Percentiles rank a stretch among this genome's conserved stretches.
phyloP scores from a whole-genome alignment of 768 basidiomycete genomes.

The Infundibulicybe gibba region DNA sequence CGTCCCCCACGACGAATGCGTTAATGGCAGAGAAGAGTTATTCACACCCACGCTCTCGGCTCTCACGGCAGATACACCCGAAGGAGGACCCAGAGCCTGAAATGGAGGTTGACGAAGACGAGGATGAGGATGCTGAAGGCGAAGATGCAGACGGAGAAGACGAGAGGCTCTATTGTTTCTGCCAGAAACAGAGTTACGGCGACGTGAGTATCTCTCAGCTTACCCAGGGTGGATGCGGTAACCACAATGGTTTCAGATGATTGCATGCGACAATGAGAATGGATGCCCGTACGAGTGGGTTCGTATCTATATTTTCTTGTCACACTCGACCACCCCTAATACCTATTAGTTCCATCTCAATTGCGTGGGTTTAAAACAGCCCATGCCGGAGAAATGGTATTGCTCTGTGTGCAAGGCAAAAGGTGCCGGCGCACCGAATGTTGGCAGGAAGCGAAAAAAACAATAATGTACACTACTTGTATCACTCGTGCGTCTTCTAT shows the following conservation, averaged over 20 bases:
- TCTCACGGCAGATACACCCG: constrained; percentile 42
- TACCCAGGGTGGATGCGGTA: neutral
- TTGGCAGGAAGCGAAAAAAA: constrained; percentile 20
- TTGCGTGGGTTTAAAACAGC: constrained; percentile 54
- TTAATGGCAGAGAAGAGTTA: constrained; percentile 19
- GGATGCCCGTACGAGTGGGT: constrained; percentile 72
- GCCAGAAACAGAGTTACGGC: constrained; percentile 46
- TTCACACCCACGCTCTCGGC: constrained; percentile 37
- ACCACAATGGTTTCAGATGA: constrained; percentile 43
- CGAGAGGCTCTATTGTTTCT: constrained; percentile 48
- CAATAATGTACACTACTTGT: no score
- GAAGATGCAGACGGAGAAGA: constrained; percentile 44
- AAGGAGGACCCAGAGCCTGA: constrained; percentile 18
- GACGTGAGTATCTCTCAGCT: constrained; percentile 31
- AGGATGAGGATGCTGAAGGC: constrained; percentile 36
- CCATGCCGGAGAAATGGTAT: constrained; percentile 49
- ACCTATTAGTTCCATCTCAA: constrained; percentile 52
- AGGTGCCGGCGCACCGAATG: constrained; percentile 20
- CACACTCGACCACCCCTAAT: neutral
- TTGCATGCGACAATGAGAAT: constrained; percentile 67
- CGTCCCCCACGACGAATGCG: constrained; percentile 35
- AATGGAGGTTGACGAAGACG: constrained; percentile 21
- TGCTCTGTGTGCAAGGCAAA: constrained; percentile 45
- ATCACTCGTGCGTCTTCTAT: no score
- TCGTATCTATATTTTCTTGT: constrained; percentile 15